These are phyloP conservation scores for Pyrenopolyporus hunteri DNA, from an alignment of 495 filamentous ascomycete species.

Conservation along the genomic window DNA sequence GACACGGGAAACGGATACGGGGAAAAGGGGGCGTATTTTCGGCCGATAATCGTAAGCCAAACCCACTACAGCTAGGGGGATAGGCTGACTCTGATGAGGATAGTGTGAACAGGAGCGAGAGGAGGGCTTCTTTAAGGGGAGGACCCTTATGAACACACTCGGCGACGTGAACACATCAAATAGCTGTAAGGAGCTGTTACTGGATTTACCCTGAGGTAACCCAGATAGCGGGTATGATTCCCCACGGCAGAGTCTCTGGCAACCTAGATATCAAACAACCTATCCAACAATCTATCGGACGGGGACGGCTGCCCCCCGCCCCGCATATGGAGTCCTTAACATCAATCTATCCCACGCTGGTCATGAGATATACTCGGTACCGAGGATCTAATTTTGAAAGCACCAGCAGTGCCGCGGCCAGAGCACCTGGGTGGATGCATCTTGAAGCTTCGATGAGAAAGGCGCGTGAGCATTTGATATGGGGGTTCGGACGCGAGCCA, in stretches of 20 bases:
- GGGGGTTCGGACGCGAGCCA: conserved; percentile 26
- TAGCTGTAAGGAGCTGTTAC: background rate
- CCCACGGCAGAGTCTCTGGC: background rate
- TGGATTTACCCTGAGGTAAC: background rate
- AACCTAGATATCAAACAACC: conserved; percentile 9
- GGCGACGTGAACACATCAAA: background rate
- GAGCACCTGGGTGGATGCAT: background rate
- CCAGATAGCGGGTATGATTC: background rate
- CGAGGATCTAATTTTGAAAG: conserved; percentile 28
- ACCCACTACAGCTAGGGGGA: background rate
- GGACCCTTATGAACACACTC: background rate
- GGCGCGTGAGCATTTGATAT: conserved; percentile 26
- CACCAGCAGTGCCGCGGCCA: conserved; percentile 19
- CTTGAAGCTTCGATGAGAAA: conserved; percentile 6
- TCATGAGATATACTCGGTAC: conserved; percentile 21
- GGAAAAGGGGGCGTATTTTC: conserved; percentile 20
- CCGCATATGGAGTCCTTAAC: background rate
- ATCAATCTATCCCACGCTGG: conserved; percentile 23
- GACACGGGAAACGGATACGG: conserved; percentile 18
- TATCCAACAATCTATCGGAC: conserved; percentile 10
- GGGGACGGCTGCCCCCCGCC: conserved; percentile 16
- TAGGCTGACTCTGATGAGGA: conserved; percentile 15
- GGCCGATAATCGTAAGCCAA: conserved; percentile 15
- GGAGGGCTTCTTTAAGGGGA: background rate
- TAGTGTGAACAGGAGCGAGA: conserved; percentile 7